phyloP scores from a whole-genome alignment of 768 basidiomycete genomes.

The Imleria badia region DNA sequence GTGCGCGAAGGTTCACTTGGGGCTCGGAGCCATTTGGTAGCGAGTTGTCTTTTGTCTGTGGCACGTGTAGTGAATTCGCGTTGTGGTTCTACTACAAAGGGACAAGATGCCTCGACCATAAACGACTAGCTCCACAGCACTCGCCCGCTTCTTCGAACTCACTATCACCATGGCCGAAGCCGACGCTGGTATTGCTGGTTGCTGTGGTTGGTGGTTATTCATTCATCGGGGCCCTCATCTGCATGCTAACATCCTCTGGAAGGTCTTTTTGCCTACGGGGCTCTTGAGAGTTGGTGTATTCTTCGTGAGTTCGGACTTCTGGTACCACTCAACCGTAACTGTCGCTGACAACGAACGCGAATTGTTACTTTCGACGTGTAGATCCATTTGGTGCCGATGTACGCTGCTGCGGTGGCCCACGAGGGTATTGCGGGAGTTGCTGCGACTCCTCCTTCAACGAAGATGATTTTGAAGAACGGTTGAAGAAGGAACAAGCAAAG shows the following conservation, averaged over 20 bases:
- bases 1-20: no score
- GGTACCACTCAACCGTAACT: not conserved
- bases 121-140: no score
- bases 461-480: slow-evolving; percentile 31
- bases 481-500: slow-evolving; percentile 25
- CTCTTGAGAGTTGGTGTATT: slow-evolving; percentile 25
- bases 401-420: slow-evolving; percentile 26
- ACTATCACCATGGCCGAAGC: slow-evolving; percentile 19
- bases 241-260: not conserved
- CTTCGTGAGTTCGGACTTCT: slow-evolving; percentile 20
- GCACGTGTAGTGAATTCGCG: no score
- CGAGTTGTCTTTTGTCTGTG: no score
- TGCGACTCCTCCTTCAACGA: slow-evolving; percentile 29
- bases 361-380: not conserved
- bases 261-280: slow-evolving; percentile 15
- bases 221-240: not conserved
- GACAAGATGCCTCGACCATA: no score
- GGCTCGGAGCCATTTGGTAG: no score
- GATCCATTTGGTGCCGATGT: slow-evolving; percentile 23
- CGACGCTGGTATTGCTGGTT: slow-evolving; percentile 3
- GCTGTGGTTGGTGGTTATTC: slow-evolving; percentile 23
- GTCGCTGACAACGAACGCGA: not conserved
- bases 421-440: slow-evolving; percentile 30
- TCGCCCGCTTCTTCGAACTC: not conserved
- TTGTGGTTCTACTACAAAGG: no score